Evolutionary conservation across 129 eudicot genomes (phyloP), one percentile per base, ranked within the genome.

Genomic region (Lactuca saligna): DNA sequence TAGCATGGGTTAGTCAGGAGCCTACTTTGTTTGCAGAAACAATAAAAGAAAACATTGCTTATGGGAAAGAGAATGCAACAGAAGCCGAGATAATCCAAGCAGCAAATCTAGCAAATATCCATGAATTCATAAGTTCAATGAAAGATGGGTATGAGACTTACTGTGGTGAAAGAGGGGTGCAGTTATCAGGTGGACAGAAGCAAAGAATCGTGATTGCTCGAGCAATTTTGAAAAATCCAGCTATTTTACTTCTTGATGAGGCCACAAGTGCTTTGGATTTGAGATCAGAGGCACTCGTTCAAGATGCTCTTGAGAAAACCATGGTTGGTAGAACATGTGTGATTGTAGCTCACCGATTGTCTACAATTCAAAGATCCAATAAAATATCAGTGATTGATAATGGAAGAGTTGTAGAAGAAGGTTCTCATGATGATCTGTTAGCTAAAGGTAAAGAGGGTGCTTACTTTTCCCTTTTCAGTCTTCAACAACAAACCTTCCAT

Each of bases 341-440:
- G 16, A 69, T 81, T 8, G 85, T 81, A 56, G 85, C 85, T 7
- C 85, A 81, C 34, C 54, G 85, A 17, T 64, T 81, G 70, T 72
- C 79, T 39, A 77, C 85, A 3, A 81, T 81, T 25, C 79, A 81
- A 59, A 68, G 73, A 16, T 81, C 82, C 17, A 65, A 72, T 12
- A 81, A 37, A 59, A 87, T 87, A 14, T 85, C 83, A 2, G 94
- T 87, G 48, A 42, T 87, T 20, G 82, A 81, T 53, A 79, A 82
- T 57, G 97, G 97, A 0, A 79, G 68, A 33, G 82, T 90, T 25
- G 85, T 90, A 1, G 97, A 90, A 63, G 82, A 71, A 57, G 95
- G 97, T 55, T 84, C 79, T 7, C 97, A 87, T 48, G 74, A 89
- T 10, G 71, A 87, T 1, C 73, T 90, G 82, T 25, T 90, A 13